Evolutionary conservation across 495 filamentous ascomycete genomes (phyloP).

Genomic region (Tuber borchii): DNA sequence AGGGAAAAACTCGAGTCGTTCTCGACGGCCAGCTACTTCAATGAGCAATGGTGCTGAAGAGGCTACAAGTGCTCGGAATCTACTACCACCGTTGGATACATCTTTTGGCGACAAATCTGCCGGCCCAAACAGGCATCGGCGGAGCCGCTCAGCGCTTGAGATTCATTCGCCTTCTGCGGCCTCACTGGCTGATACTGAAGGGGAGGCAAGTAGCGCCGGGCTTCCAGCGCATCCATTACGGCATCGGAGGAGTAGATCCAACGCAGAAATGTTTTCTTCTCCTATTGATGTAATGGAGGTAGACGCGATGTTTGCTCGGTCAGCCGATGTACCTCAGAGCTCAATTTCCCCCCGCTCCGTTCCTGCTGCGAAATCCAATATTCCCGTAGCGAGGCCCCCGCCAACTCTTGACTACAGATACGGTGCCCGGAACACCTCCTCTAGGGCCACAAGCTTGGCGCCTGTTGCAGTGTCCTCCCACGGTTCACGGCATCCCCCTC

Average conservation of each 20-base stretch:
- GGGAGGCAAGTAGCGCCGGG: constrained; percentile 18
- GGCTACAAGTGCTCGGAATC: constrained; percentile 14
- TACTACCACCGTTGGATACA: constrained; percentile 36
- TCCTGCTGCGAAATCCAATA: constrained; percentile 15
- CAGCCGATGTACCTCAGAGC: constrained; percentile 5
- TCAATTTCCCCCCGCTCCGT: constrained; percentile 13
- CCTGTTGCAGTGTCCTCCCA: constrained; percentile 38
- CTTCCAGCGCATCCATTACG: constrained; percentile 45
- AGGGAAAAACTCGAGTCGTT: neutral
- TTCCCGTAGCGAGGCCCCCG: constrained; percentile 19
- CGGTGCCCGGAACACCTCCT: constrained; percentile 23
- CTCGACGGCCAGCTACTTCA: constrained; percentile 18
- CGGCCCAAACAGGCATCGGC: constrained; percentile 26
- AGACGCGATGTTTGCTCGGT: constrained; percentile 30
- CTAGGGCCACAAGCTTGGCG: constrained; percentile 25
- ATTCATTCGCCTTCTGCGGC: constrained; percentile 40
- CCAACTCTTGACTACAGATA: constrained; percentile 4
- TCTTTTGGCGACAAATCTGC: constrained; percentile 31
- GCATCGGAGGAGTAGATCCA: constrained; percentile 43
- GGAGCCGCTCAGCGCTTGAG: constrained; percentile 39
- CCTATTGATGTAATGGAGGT: constrained; percentile 41
- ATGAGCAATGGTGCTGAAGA: constrained; percentile 13
- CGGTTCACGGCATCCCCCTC: constrained; percentile 38
- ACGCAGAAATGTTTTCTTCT: constrained; percentile 46
- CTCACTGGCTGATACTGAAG: constrained; percentile 40